Conservation (phyloP, 495 filamentous ascomycete species). For the Cudoniella acicularis region DNA sequence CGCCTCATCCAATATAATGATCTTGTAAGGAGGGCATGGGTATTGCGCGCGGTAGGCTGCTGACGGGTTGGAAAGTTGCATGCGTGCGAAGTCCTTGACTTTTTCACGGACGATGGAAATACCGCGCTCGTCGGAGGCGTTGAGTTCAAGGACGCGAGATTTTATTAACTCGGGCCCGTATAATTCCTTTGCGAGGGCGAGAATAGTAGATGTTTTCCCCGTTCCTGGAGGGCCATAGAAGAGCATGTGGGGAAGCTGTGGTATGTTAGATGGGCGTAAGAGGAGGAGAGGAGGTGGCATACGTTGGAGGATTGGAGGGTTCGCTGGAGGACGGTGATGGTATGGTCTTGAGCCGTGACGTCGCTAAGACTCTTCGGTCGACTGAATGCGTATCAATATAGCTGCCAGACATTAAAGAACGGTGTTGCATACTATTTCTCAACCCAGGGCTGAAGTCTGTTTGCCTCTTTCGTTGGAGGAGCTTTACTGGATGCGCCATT, state of each 20-base stretch:
- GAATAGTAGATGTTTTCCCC: constrained; percentile 97
- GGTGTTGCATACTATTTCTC: constrained; percentile 86
- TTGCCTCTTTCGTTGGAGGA: constrained; percentile 58
- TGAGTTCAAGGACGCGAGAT: constrained; percentile 92
- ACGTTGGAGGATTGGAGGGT: constrained; percentile 94
- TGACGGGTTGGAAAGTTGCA: constrained; percentile 79
- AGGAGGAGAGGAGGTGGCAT: constrained; percentile 18
- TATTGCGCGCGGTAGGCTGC: constrained; percentile 66
- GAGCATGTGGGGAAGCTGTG: constrained; percentile 94
- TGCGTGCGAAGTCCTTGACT: constrained; percentile 95
- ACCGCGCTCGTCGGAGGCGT: constrained; percentile 97
- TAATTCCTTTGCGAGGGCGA: constrained; percentile 91
- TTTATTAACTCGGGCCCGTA: constrained; percentile 94
- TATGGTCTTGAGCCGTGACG: constrained; percentile 97
- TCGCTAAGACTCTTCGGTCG: constrained; percentile 90
- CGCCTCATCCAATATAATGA: constrained; percentile 95
- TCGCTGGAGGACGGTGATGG: constrained; percentile 84
- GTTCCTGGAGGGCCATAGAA: constrained; percentile 98
- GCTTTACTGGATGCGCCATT: constrained; percentile 46
- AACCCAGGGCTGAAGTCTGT: constrained; percentile 85
- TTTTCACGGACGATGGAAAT: constrained; percentile 97
- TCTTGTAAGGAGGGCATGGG: constrained; percentile 97
- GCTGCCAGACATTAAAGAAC: neutral
- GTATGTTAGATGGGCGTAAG: neutral
- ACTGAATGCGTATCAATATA: constrained; percentile 40